A percentile compares a stretch with the other conserved stretches of the same genome.
Evolutionary conservation across 805 yeast genomes (phyloP).

Genomic region (Millerozyma miso): DNA sequence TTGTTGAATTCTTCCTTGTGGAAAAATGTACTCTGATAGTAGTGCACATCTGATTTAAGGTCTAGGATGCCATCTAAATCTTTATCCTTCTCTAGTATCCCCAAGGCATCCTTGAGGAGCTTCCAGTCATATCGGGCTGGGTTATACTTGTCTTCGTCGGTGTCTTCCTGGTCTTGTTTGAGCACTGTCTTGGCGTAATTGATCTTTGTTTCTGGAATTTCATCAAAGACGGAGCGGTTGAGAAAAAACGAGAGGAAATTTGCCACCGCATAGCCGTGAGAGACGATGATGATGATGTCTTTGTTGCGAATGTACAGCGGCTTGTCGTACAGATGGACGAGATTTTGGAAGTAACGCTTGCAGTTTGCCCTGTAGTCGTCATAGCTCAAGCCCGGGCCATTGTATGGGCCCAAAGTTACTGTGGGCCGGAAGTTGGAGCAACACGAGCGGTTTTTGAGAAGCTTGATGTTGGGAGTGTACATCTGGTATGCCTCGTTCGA

Average conservation of each 20-base stretch:
- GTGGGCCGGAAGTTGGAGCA: conserved; percentile 42
- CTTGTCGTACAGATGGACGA: conserved; percentile 40
- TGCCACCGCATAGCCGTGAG: conserved; percentile 40
- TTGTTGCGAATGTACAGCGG: conserved; percentile 26
- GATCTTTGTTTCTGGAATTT: conserved; percentile 37
- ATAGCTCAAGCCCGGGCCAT: conserved; percentile 37
- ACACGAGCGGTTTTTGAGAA: conserved; percentile 26
- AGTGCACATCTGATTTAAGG: conserved; percentile 39
- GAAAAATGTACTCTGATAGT: conserved; percentile 41
- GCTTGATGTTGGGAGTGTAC: conserved; percentile 41
- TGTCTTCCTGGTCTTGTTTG: conserved; percentile 6
- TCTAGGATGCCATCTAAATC: conserved; percentile 29
- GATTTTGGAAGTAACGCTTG: conserved; percentile 35
- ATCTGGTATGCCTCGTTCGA: conserved; percentile 43
- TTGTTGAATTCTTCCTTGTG: conserved; percentile 27
- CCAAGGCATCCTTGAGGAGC: conserved; percentile 30
- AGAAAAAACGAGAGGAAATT: conserved; percentile 37
- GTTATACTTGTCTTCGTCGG: conserved; percentile 11
- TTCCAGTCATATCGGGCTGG: conserved; percentile 25
- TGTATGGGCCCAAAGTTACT: conserved; percentile 38
- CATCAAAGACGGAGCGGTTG: conserved; percentile 42
- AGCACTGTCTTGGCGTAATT: conserved; percentile 27
- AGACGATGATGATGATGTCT: conserved; percentile 34
- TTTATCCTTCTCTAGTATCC: conserved; percentile 17
- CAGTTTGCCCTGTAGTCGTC: conserved; percentile 37